Base-by-base conservation (phyloP, 805 yeast genomes). In the Hanseniaspora pseudoguilliermondii region DNA sequence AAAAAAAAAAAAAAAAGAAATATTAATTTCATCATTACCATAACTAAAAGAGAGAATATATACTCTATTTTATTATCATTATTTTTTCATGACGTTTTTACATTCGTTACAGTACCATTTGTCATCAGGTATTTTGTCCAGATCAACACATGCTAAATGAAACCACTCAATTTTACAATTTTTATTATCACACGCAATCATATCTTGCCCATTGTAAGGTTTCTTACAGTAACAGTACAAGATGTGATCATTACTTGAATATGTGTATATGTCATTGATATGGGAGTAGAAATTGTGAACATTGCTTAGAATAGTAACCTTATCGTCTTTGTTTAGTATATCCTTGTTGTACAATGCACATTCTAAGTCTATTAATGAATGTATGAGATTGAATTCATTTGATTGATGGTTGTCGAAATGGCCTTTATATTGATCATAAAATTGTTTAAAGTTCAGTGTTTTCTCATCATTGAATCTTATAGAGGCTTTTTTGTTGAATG, bases 181-280 rank as follows among this genome's bases (percentile, higher is more conserved):
- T 2, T 75, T 75, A 61, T 86, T 80, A 66, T 90, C 97, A 68
- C 97, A 91, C 0, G 91, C 96, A 59, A 91, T 77, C 97, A 91
- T 91, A 18, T 29, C 44, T 53, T 78, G 79, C 0, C 97, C 97
- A 55, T 64, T 69, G 7, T 79, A 73, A 1, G 69, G 71, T 5
- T 69, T 67, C 5, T 71, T 65, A 58, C 85, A 80, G 15, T 70
- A 52, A 59, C 84, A 80, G 60, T 77, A 80, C 1, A 62, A 49
- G 16, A 53, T 61, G 9, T 59, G 59, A 11, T 60, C 55, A 34
- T 41, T 16, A 6, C 20, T 2, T 32, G 35, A 8, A 32, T 32
- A 2, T 27, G 29, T 11, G 35, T 32, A 32, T 32, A 32, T 10
- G 35, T 10, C 35, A 6, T 23, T 41, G 18, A 23, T 41, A 25